Conservation (phyloP, 139 green algal species). For the Yamagishiella unicocca region DNA sequence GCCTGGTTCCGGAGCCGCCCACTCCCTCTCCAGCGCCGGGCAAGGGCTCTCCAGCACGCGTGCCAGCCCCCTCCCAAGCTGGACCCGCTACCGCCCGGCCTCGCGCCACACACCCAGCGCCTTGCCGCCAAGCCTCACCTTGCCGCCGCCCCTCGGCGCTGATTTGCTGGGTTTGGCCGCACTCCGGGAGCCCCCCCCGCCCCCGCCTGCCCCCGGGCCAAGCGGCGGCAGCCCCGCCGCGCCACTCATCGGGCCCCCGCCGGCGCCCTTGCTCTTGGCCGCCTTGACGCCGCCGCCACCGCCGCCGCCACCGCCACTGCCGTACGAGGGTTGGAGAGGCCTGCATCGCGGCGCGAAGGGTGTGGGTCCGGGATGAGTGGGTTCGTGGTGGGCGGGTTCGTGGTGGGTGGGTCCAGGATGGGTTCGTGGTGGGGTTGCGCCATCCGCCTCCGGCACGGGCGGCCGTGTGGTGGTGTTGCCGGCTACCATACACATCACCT, state of each 20-base stretch:
- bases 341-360: neutral
- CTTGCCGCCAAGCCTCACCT: neutral
- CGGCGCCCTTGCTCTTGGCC: neutral
- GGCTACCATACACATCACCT: too few relatives aligned
- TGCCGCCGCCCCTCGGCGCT: neutral
- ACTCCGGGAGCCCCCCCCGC: neutral
- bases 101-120: neutral
- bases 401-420: too few relatives aligned
- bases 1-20: too few relatives aligned
- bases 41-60: too few relatives aligned
- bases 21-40: too few relatives aligned
- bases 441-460: too few relatives aligned
- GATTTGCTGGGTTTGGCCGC: constrained; percentile 3
- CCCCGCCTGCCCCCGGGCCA: neutral
- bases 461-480: too few relatives aligned
- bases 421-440: too few relatives aligned
- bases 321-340: neutral
- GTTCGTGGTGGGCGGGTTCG: neutral
- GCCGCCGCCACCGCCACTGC: neutral
- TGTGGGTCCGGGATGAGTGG: neutral
- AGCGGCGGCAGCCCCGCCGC: constrained; percentile 26
- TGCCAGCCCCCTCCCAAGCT: too few relatives aligned
- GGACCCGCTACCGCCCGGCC: too few relatives aligned
- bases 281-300: neutral
- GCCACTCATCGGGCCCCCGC: too few relatives aligned